Conservation (phyloP, 169 alveolate genomes). For the Babesia ovis region DNA sequence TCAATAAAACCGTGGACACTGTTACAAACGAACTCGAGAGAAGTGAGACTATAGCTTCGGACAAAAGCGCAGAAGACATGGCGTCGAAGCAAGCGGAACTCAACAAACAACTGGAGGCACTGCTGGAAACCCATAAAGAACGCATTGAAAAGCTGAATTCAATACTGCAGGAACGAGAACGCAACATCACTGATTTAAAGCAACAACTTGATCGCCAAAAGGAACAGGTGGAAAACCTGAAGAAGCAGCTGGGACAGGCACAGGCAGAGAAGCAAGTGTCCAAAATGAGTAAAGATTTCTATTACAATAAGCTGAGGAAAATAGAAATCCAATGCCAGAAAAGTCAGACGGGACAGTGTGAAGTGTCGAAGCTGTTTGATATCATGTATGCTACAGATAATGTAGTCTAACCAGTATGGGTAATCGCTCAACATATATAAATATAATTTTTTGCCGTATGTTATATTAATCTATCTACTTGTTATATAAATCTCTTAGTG, state of each 20-base stretch:
- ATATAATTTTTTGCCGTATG: no score
- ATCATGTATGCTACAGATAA: constrained; percentile 60
- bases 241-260: constrained; percentile 73
- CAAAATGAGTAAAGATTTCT: constrained; percentile 89
- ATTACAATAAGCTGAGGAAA: constrained; percentile 88
- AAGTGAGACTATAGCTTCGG: background rate
- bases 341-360: constrained; percentile 55
- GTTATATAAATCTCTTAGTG: no score
- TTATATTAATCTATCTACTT: no score
- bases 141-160: constrained; percentile 21
- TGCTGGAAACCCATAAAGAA: background rate
- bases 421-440: background rate
- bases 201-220: constrained; percentile 58
- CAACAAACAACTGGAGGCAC: constrained; percentile 13
- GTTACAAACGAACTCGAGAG: background rate
- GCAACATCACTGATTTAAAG: constrained; percentile 20
- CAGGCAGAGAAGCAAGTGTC: constrained; percentile 82
- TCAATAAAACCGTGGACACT: constrained; percentile 4
- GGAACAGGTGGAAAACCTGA: constrained; percentile 65
- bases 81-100: background rate
- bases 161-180: constrained; percentile 34
- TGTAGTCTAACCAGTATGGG: background rate
- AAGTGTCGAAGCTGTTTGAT: constrained; percentile 59
- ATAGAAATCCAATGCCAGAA: constrained; percentile 88
- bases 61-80: background rate